Evolutionary conservation across 208 protist genomes (phyloP).

Genomic region (Phytomonas sp.): DNA sequence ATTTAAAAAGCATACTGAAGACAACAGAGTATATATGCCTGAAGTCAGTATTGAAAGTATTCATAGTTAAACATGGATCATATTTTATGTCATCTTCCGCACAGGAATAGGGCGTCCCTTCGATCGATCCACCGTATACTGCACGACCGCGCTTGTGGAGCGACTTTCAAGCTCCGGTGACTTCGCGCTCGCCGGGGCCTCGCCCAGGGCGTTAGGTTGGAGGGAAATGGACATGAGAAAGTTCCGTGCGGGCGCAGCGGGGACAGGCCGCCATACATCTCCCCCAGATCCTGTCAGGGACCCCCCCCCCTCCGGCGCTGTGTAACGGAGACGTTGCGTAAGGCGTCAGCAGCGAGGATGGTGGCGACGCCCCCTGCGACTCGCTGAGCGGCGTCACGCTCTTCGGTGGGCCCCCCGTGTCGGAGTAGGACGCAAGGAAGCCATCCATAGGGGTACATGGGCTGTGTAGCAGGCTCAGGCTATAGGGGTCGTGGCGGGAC

Average conservation of each 20-base stretch:
- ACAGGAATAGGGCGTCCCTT: background rate
- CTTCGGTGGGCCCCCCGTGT: background rate
- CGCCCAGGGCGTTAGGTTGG: too few relatives aligned
- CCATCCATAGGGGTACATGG: slow-evolving; percentile 33
- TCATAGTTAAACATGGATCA: too few relatives aligned
- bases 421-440: slow-evolving; percentile 57
- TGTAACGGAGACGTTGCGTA: background rate
- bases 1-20: too few relatives aligned
- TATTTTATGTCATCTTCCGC: background rate
- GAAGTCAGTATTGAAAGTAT: too few relatives aligned
- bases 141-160: too few relatives aligned
- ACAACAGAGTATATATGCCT: too few relatives aligned
- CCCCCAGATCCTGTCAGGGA: background rate
- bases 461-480: slow-evolving; percentile 24
- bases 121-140: background rate
- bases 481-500: slow-evolving; percentile 50
- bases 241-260: too few relatives aligned
- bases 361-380: background rate
- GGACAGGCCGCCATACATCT: too few relatives aligned
- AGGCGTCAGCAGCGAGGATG: background rate
- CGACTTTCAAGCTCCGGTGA: too few relatives aligned
- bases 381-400: slow-evolving; percentile 12
- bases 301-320: too few relatives aligned
- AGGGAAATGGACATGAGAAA: too few relatives aligned
- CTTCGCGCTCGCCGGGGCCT: too few relatives aligned